Evolutionary conservation across 106 monocot genomes (phyloP), one percentile per base, ranked within the genome.

Genomic region (Acorus gramineus): DNA sequence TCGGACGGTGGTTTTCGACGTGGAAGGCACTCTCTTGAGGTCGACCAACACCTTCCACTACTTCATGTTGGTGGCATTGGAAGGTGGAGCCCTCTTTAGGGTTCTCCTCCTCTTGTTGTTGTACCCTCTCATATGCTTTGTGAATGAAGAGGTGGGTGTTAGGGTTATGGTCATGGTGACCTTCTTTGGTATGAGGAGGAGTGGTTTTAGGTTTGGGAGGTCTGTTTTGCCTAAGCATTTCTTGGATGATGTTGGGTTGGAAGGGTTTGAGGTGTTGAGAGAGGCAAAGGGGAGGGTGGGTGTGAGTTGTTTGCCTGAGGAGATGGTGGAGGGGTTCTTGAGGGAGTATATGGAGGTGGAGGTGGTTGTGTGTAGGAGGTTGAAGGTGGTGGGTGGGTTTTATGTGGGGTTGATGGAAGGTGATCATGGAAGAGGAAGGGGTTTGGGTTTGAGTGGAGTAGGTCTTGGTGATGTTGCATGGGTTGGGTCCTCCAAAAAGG

Each of bases 1-100:
- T 52, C 6, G 69, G 14, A 80, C 83, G 55, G 10, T 86, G 6
- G 66, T 86, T 7, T 50, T 76, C 42, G 84, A 92, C 13, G 65
- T 92, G 48, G 87, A 92, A 53, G 77, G 81, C n/a, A 73, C 67
- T 3, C 63, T 92, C 0, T 71, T 92, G 3, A 65, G 74, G 46
- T 77, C 81, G 2, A 54, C 76, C 3, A 79, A 77, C 51, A 70
- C 66, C 54, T 92, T 87, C 69, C 84, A 86, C 14, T 92, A 92
- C 81, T 87, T 92, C 79, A 86, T 92, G 92, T 61, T 84, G 48
- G 86, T 87, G 47, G 92, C 92, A 11, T 11, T 92, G 47, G 92
- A 92, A 60, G 84, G 71, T 6, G 92, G 92, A 12, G 55, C 79
- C 55, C 66, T 82, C 48, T 11, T 84, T 2, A 76, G 92, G 44